A percentile compares a stretch with the other conserved stretches of the same genome.
Evolutionary conservation across 495 filamentous ascomycete species (phyloP).

Genomic region (Penicillium manginii): DNA sequence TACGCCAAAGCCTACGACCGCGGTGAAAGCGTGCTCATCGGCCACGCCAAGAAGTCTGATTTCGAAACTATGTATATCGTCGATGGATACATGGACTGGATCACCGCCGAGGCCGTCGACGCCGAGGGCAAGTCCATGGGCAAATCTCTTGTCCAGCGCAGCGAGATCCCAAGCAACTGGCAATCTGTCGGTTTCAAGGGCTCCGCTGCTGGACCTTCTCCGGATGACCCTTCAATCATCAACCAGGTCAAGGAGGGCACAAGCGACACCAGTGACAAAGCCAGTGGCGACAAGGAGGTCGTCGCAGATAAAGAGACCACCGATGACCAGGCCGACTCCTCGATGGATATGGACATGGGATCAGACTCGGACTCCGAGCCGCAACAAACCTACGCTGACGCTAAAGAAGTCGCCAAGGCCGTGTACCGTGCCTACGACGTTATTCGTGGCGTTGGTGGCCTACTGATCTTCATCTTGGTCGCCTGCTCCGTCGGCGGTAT

Average conservation of each 20-base stretch:
- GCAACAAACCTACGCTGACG: constrained; percentile 19
- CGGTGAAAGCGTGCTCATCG: constrained; percentile 33
- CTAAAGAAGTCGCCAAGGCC: constrained; percentile 38
- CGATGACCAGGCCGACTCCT: constrained; percentile 13
- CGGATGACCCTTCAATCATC: constrained; percentile 38
- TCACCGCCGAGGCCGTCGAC: constrained; percentile 44
- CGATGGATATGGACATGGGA: constrained; percentile 20
- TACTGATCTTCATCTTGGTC: constrained; percentile 39
- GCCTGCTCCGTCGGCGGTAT: constrained; percentile 32
- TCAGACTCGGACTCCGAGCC: constrained; percentile 5
- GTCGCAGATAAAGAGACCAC: constrained; percentile 7
- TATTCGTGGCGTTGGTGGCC: constrained; percentile 36
- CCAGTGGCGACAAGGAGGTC: constrained; percentile 4
- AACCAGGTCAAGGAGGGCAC: constrained; percentile 23
- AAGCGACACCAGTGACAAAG: constrained; percentile 5
- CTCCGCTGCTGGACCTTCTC: constrained; percentile 23
- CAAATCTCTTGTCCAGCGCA: constrained; percentile 34
- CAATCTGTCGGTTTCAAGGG: constrained; percentile 38
- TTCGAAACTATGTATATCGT: constrained; percentile 51
- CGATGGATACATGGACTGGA: constrained; percentile 45
- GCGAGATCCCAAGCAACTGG: constrained; percentile 38
- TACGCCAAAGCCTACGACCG: constrained; percentile 35
- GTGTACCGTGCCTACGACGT: constrained; percentile 41
- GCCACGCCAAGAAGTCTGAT: constrained; percentile 40
- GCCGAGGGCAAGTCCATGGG: constrained; percentile 35